A percentile compares a stretch with the other conserved stretches of the same genome.
Evolutionary conservation across 2,329 filamentous ascomycete species (phyloP).

Genomic region (Aspergillus quadrilineatus): DNA sequence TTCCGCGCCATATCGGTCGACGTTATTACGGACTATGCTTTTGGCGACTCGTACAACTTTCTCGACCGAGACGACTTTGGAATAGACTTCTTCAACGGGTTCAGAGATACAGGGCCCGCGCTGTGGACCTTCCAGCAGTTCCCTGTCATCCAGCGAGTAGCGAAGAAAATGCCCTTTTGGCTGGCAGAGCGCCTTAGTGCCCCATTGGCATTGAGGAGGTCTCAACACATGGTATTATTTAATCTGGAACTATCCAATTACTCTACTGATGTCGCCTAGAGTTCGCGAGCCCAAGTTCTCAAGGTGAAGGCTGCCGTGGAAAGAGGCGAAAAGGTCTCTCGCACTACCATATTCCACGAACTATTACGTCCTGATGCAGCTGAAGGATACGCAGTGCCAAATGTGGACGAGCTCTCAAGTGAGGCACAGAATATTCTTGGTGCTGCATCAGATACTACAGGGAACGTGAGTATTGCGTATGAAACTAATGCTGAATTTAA

Average conservation of each 20-base stretch:
- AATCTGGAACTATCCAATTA: background rate
- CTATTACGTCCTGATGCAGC: constrained; percentile 19
- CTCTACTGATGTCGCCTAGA: constrained; percentile 3
- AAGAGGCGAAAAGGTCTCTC: constrained; percentile 16
- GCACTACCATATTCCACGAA: constrained; percentile 25
- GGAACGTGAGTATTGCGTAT: constrained; percentile 22
- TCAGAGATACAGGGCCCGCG: constrained; percentile 20
- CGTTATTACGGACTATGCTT: constrained; percentile 32
- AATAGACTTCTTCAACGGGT: constrained; percentile 20
- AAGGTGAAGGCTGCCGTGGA: constrained; percentile 20
- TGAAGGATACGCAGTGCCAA: constrained; percentile 21
- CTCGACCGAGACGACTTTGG: constrained; percentile 24
- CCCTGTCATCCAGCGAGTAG: constrained; percentile 18
- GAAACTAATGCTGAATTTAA: background rate
- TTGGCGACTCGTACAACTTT: constrained; percentile 23
- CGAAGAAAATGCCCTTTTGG: constrained; percentile 20
- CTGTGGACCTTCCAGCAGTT: constrained; percentile 28
- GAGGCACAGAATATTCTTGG: constrained; percentile 29
- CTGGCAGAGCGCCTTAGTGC: constrained; percentile 15
- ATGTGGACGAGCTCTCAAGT: constrained; percentile 26
- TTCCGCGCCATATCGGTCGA: constrained; percentile 30
- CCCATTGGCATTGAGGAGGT: constrained; percentile 18
- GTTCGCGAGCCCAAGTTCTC: constrained; percentile 16
- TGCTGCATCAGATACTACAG: constrained; percentile 37
- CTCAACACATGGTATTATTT: constrained; percentile 14